Evolutionary conservation across 2,329 filamentous ascomycete species (phyloP), one percentile per base, ranked within the genome.

Genomic region (Ophiostoma novo-ulmi): DNA sequence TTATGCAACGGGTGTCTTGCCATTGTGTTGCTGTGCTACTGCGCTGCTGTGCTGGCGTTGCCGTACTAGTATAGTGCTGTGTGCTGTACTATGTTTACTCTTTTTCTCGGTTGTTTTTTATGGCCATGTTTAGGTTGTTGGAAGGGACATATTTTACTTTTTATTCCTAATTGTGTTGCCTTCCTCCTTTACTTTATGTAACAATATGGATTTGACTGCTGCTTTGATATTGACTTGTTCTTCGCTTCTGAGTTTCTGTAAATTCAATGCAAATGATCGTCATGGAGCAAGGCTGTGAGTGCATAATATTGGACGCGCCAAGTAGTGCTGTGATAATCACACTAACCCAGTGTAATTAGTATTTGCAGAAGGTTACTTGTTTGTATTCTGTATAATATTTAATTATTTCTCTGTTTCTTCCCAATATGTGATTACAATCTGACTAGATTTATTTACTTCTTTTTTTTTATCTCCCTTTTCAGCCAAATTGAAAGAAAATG

Each of bases 271-370:
- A 22, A 68, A 3, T 3, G 66, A 39, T 44, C 44, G 58, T 35
- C 58, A 41, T 67, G 13, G 10, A 22, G 36, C 64, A 67, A 67
- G 64, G 41, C 41, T 67, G 64, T 65, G 20, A 35, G 20, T 65
- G 31, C 31, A 31, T 31, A 31, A 31, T 31, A 31, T 31, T 31
- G 31, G 31, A 4, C 31, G 31, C 31, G 31, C 31, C 31, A 31
- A 31, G 31, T 31, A 31, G 31, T 20, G 39, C 11, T 44, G 39
- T 44, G 39, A 2, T 44, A 13, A 44, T 44, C 39, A 44, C 39
- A 17, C 31, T 31, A 31, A 31, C 31, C 31, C 3, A 31, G 31
- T 31, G 31, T 31, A 31, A 3, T 31, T 31, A 31, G 3, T 31
- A 4, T 31, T 31, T 4, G 31, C 31, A 31, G 2, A 31, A 31